Conservation (phyloP, 768 basidiomycete species). For the Trametes cubensis region DNA sequence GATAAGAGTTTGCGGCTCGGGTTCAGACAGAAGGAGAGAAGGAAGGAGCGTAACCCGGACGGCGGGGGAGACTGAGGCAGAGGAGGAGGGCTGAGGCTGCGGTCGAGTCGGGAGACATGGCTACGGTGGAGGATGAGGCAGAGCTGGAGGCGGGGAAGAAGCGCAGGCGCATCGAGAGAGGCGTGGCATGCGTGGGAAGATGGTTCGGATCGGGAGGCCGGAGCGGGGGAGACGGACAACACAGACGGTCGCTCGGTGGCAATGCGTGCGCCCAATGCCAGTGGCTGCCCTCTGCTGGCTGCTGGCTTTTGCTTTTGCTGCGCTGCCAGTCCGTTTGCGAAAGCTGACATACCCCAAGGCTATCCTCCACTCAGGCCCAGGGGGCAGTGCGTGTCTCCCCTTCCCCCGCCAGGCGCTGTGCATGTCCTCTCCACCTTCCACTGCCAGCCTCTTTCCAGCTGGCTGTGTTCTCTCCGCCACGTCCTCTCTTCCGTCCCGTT, state of each 20-base stretch:
- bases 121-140: too few species aligned
- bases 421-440: background rate
- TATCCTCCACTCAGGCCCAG: background rate
- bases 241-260: constrained; percentile 19
- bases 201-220: constrained; percentile 10
- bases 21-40: background rate
- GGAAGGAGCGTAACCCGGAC: background rate
- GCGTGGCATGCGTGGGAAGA: constrained; percentile 8
- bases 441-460: constrained; percentile 1
- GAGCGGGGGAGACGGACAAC: constrained; percentile 7
- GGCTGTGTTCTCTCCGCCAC: background rate
- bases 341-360: constrained; percentile 1
- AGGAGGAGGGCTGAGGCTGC: background rate
- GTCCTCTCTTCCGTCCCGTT: background rate
- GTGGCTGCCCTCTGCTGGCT: too few species aligned
- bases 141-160: background rate
- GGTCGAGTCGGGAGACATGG: background rate
- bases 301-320: background rate
- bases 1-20: constrained; percentile 1
- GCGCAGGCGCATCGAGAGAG: constrained; percentile 1
- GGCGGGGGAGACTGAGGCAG: constrained; percentile 2
- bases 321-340: background rate
- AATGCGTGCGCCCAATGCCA: constrained; percentile 11
- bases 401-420: background rate
- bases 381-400: constrained; percentile 6